Conservation (phyloP, 148 eudicot genomes). For the Talinum fruticosum region DNA sequence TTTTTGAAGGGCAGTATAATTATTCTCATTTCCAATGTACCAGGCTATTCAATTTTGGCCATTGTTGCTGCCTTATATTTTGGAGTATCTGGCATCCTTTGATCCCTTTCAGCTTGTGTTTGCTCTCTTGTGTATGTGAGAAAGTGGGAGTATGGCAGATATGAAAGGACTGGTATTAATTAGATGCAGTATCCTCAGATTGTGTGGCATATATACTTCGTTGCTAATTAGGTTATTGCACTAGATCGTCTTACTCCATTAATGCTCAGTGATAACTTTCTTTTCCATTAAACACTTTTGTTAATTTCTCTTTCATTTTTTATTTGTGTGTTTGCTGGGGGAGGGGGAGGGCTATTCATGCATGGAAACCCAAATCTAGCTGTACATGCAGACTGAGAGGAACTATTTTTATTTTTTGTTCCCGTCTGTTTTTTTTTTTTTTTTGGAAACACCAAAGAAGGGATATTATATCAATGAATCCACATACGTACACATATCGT, state of each 20-base stretch:
- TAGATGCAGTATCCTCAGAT: neutral
- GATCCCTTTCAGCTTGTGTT: neutral
- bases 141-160: no score
- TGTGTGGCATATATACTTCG: neutral
- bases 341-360: neutral
- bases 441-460: no score
- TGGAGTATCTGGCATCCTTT: neutral
- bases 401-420: no score
- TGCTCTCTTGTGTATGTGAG: no score
- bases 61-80: neutral
- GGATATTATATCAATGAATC: no score
- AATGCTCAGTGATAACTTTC: neutral
- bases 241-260: neutral
- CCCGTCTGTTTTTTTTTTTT: no score
- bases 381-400: no score
- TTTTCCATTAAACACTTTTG: no score
- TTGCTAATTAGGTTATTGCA: neutral
- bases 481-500: no score
- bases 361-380: neutral
- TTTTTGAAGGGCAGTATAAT: neutral
- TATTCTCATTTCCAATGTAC: neutral
- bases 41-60: neutral
- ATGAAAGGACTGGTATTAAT: no score
- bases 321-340: neutral
- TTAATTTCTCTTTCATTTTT: neutral